A percentile compares a stretch with the other conserved stretches of the same genome.
phyloP scores from a whole-genome alignment of 2,329 filamentous ascomycete species.

The Fusarium sacchari region DNA sequence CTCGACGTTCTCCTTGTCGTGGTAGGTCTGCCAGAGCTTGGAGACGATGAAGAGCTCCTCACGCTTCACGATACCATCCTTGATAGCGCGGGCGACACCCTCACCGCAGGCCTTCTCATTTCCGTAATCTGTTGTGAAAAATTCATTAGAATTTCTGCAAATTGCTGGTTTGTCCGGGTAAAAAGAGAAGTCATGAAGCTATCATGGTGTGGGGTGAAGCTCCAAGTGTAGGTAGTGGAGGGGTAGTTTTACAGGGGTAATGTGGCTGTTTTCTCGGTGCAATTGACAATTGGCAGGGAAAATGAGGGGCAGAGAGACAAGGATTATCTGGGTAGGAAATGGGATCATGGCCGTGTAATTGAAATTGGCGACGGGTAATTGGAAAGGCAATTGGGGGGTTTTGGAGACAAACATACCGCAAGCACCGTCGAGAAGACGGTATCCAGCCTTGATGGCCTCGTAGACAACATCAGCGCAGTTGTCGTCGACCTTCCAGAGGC shows the following conservation, averaged over 20 bases:
- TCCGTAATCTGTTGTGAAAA: constrained; percentile 72
- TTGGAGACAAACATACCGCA: constrained; percentile 58
- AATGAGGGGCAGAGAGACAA: constrained; percentile 18
- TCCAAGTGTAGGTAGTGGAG: constrained; percentile 27
- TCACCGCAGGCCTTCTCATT: constrained; percentile 83
- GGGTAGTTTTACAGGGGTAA: constrained; percentile 38
- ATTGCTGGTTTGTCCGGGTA: neutral
- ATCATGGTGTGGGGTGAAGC: constrained; percentile 21
- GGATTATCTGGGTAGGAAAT: constrained; percentile 28
- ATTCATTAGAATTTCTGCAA: constrained; percentile 6
- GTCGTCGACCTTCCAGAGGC: constrained; percentile 86
- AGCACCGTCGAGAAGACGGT: constrained; percentile 69
- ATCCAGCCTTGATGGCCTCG: constrained; percentile 74
- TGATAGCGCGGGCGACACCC: constrained; percentile 81
- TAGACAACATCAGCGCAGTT: constrained; percentile 81
- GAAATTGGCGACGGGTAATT: constrained; percentile 8
- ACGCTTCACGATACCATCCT: constrained; percentile 82
- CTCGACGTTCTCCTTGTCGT: constrained; percentile 80
- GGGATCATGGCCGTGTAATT: constrained; percentile 8
- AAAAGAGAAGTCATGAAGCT: constrained; percentile 29
- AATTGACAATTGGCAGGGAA: constrained; percentile 41
- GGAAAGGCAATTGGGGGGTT: neutral
- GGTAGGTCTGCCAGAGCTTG: constrained; percentile 94
- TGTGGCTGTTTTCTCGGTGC: constrained; percentile 41
- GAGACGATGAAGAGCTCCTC: constrained; percentile 91